Evolutionary conservation across 805 yeast species (phyloP), one percentile per base, ranked within the genome.

Genomic region (Kazachstania psychrophila): DNA sequence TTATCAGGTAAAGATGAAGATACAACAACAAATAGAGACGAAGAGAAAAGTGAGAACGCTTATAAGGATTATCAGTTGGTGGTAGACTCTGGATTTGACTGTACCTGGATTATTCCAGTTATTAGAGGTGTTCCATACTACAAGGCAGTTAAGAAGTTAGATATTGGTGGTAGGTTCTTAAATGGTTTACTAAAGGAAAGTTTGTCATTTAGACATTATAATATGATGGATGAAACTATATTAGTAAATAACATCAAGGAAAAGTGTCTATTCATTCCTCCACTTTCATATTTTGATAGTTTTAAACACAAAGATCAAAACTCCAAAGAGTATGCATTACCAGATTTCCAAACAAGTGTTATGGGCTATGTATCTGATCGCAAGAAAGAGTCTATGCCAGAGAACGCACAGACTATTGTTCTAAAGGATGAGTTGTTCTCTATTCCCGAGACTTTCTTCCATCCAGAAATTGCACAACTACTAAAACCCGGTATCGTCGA

Each of bases 221-320:
- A 92, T 52, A 87, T 92, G 47, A 77, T 85, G 54, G 96, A 92
- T 42, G 99, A 94, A 58, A 79, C 95, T 0, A 66, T 82, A 2
- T 61, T 92, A 32, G 78, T 92, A 33, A 85, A 87, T 52, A 77
- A 81, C 33, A 82, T 94, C 46, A 92, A 92, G 52, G 96, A 88
- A 52, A 66, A 72, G 25, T 59, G 64, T 41, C 33, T 54, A 3
- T 58, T 51, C 32, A 49, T 58, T 37, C 51, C 41, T 64, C 89
- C 25, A 70, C 84, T 56, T 77, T 73, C 64, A 23, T 54, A 47
- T 49, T 52, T 52, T 26, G 57, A 53, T 24, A 51, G 58, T 34
- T 54, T 58, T 24, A 51, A 51, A 28, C 43, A 45, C 9, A 48
- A 52, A 25, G 54, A 58, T 22, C 49, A 48, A 28, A 52, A 58